Conservation (phyloP, 2,329 filamentous ascomycete genomes). For the Aureobasidium sp. region DNA sequence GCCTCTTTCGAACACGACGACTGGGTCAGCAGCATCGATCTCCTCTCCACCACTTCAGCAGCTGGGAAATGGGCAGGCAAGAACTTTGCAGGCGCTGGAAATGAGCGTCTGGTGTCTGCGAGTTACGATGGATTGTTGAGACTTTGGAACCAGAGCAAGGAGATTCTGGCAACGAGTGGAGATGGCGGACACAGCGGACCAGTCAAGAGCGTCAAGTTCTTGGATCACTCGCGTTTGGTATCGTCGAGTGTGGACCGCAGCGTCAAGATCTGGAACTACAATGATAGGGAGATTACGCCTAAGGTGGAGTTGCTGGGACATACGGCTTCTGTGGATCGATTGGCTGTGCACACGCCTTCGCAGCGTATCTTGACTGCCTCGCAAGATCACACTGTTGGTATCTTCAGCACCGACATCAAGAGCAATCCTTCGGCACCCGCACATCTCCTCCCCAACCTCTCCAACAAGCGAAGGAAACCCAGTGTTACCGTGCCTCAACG, state of each 20-base stretch:
- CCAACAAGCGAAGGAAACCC: constrained; percentile 67
- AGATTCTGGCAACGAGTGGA: constrained; percentile 69
- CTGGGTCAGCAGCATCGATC: constrained; percentile 85
- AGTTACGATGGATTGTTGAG: constrained; percentile 85
- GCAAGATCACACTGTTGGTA: constrained; percentile 70
- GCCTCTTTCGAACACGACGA: constrained; percentile 95
- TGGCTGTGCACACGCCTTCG: constrained; percentile 65
- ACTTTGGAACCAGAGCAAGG: constrained; percentile 84
- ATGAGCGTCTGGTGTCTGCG: constrained; percentile 72
- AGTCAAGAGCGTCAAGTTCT: constrained; percentile 74
- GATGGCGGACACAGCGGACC: constrained; percentile 68
- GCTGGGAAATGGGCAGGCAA: constrained; percentile 50
- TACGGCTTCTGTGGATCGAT: constrained; percentile 60
- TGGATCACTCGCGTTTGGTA: constrained; percentile 68
- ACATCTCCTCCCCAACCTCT: constrained; percentile 56
- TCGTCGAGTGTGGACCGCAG: constrained; percentile 80
- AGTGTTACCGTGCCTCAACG: constrained; percentile 52
- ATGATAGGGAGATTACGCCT: constrained; percentile 60
- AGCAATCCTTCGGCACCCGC: constrained; percentile 66
- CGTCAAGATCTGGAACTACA: constrained; percentile 83
- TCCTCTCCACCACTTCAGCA: constrained; percentile 60
- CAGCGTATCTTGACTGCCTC: constrained; percentile 79
- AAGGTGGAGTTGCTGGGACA: constrained; percentile 80
- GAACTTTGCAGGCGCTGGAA: constrained; percentile 41
- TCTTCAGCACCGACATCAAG: constrained; percentile 78